Base-by-base conservation (phyloP, 225 moss, liverwort and hornwort genomes). In the Sphagnum contortum region DNA sequence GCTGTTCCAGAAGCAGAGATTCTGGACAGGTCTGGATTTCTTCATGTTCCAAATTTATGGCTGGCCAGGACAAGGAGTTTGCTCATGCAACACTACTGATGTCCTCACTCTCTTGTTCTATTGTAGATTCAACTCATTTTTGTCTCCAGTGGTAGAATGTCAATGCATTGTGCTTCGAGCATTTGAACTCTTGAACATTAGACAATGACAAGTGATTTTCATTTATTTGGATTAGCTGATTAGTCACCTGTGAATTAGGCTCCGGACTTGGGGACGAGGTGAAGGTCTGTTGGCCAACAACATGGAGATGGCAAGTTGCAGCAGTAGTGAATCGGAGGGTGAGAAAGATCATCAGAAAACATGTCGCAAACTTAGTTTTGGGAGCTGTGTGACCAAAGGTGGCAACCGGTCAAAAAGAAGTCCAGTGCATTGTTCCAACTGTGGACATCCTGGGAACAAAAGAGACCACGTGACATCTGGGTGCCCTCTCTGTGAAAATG, bases 371-470 rank as follows among this genome's bases (percentile, higher is more conserved):
- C 29, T 29, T 29, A 29, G 29, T 29, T 29, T 29, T 29, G 29
- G 29, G 29, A 29, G 29, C 29, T 29, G 29, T 29, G 29, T 29
- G 29, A 29, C 29, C 29, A 29, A 29, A 29, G 29, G 29, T 29
- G 48, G 4, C 8, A 47, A 9, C 9, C 60, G 61, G 58, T 45
- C 45, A 44, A 48, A 45, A 50, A 71, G 48, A 64, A 60, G 65
- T 46, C 65, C 60, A 5, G 47, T 70, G 2, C 83, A 84, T 72
- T 84, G 83, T 63, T 70, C 74, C 13, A 77, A 73, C 6, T 80
- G 83, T 71, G 83, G 80, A 47, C 83, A 80, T 52, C 83, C 65
- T n/a, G 84, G 84, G 13, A 84, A 68, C 12, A 80, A 73, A 68
- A 70, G 65, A 55, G 71, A 61, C 49, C 77, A 80, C 64, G 6